Evolutionary conservation across 2,329 filamentous ascomycete species (phyloP).

Genomic region (Aspergillus spinulosporus): DNA sequence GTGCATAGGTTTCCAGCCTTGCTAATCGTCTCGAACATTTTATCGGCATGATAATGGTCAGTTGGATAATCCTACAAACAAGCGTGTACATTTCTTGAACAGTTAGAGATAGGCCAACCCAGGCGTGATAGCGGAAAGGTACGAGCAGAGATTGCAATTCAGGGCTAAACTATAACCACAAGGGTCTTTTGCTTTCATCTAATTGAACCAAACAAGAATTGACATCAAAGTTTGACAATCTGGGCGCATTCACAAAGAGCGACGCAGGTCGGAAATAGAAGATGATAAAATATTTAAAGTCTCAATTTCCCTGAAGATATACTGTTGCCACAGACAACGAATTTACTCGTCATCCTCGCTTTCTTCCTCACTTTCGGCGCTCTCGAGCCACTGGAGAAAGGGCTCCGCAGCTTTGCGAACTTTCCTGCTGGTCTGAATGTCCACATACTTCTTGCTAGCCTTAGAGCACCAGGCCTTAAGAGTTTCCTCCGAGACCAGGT

Average conservation of each 20-base stretch:
- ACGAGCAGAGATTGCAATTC: constrained; percentile 15
- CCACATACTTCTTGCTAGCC: constrained; percentile 98
- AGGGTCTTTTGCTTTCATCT: constrained; percentile 6
- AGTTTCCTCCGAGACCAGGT: constrained; percentile 83
- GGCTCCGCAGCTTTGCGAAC: constrained; percentile 91
- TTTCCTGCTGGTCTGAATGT: constrained; percentile 85
- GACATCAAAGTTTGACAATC: constrained; percentile 8
- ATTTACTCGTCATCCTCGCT: constrained; percentile 52
- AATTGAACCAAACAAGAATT: constrained; percentile 1
- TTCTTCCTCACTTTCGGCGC: constrained; percentile 75
- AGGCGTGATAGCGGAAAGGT: background rate
- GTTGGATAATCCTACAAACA: no score
- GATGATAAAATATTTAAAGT: constrained; percentile 6
- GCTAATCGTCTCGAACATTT: no score
- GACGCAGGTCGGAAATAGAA: constrained; percentile 13
- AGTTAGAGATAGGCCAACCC: background rate
- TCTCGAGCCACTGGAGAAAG: constrained; percentile 91
- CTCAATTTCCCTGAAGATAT: constrained; percentile 13
- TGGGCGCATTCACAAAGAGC: constrained; percentile 7
- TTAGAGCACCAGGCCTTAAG: constrained; percentile 89
- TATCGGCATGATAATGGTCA: no score
- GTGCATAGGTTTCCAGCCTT: no score
- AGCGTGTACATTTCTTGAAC: no score
- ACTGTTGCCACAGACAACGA: background rate
- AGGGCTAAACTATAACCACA: constrained; percentile 2